Base-by-base conservation (phyloP, 2,329 filamentous ascomycete genomes). In the Exophiala alcalophila region DNA sequence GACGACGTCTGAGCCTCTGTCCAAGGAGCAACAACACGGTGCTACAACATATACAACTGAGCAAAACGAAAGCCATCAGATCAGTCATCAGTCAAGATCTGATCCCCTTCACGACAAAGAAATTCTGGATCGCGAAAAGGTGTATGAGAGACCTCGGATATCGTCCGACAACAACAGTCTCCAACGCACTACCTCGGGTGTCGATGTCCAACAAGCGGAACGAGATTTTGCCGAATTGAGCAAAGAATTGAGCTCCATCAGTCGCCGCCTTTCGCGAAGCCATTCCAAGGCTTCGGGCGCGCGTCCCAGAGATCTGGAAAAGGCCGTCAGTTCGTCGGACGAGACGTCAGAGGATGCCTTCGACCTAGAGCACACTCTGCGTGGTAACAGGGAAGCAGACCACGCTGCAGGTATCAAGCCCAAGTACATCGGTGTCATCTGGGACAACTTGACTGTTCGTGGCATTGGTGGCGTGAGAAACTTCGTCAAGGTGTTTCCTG, bases 341-440 rank as follows among this genome's bases (percentile, higher is more conserved):
- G 70, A 70, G 0, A 70, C 73, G 30, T 68, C 68, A 1, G 71
- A 69, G 2, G 78, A 78, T 41, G 69, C 74, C 7, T 94, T 92
- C 63, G 83, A 94, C 59, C 71, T 95, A 25, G 86, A 94, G 62
- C 66, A 72, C 6, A 81, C 83, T 3, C 69, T 94, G 47, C 78
- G 85, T 30, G 86, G 86, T 2, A 81, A 81, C 41, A 74, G 84
- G 43, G 77, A 75, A 31, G 83, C 86, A 6, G 84, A 88, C 58
- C 74, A 77, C 48, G 80, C 84, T 49, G 84, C 85, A 4, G 88
- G 88, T 1, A 94, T 94, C 64, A 82, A 81, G 47, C 74, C 81
- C 4, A 94, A 94, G 69, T 80, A 84, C 55, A 84, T 89, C 47
- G 84, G 69, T 67, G 84, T 88, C 1, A 77, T 85, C 50, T 94